Conservation (phyloP, 2,329 filamentous ascomycete species). For the Penicillium sclerotigenum region DNA sequence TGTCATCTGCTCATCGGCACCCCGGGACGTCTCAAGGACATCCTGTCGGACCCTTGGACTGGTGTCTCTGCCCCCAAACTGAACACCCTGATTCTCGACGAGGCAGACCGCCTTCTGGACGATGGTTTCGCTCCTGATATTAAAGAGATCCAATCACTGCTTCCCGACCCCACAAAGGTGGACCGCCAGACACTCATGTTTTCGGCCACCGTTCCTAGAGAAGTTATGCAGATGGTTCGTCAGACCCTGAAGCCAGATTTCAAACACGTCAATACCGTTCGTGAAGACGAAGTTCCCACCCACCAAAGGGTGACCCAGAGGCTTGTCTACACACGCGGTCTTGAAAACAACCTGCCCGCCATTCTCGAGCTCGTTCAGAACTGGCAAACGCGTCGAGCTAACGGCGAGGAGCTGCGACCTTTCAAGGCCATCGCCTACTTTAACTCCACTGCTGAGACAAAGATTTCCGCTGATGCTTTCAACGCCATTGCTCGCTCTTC, state of each 20-base stretch:
- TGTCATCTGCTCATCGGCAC: constrained; percentile 90
- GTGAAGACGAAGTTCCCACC: constrained; percentile 75
- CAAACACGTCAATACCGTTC: constrained; percentile 86
- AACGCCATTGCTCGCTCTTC: constrained; percentile 45
- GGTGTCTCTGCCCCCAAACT: constrained; percentile 63
- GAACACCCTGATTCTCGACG: constrained; percentile 60
- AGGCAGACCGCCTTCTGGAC: constrained; percentile 66
- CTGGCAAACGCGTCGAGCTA: constrained; percentile 49
- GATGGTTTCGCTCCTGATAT: constrained; percentile 67
- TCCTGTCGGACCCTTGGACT: constrained; percentile 64
- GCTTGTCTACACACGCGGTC: constrained; percentile 62
- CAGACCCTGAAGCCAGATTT: constrained; percentile 77
- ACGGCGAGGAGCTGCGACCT: constrained; percentile 49
- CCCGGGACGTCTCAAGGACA: constrained; percentile 80
- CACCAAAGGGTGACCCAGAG: constrained; percentile 82
- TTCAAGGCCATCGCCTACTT: constrained; percentile 98
- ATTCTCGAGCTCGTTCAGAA: constrained; percentile 71
- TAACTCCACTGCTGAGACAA: constrained; percentile 71
- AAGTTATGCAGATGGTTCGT: constrained; percentile 77
- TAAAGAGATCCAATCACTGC: constrained; percentile 54
- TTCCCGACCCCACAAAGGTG: constrained; percentile 63
- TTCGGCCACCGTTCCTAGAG: constrained; percentile 83
- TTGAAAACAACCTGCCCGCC: constrained; percentile 73
- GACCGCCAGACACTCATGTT: constrained; percentile 90
- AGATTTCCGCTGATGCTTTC: constrained; percentile 61